Conservation (phyloP, 2,329 filamentous ascomycete genomes). For the Pyricularia grisea region DNA sequence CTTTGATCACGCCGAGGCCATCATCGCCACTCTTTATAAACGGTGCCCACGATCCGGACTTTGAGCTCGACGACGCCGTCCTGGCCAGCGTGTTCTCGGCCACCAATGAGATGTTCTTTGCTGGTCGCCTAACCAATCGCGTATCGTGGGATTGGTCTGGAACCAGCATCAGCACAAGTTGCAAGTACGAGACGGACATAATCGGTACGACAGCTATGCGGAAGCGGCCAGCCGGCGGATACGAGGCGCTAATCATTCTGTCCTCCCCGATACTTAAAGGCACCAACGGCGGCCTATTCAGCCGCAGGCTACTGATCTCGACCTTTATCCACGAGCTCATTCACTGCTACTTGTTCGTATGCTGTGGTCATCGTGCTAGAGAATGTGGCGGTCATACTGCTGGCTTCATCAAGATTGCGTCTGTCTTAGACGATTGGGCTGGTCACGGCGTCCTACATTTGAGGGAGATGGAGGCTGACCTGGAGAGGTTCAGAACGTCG, state of each 20-base stretch:
- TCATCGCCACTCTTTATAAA: not conserved
- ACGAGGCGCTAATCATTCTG: slow-evolving; percentile 53
- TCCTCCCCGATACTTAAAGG: slow-evolving; percentile 49
- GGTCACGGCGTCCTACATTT: slow-evolving; percentile 44
- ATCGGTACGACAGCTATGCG: slow-evolving; percentile 56
- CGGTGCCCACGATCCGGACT: slow-evolving; percentile 29
- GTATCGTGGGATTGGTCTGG: slow-evolving; percentile 53
- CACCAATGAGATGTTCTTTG: slow-evolving; percentile 55
- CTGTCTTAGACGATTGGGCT: slow-evolving; percentile 52
- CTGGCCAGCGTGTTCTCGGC: slow-evolving; percentile 50
- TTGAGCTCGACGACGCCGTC: slow-evolving; percentile 46
- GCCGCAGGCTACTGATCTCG: slow-evolving; percentile 50
- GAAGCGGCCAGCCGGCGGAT: slow-evolving; percentile 34
- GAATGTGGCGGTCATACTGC: slow-evolving; percentile 49
- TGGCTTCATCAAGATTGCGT: slow-evolving; percentile 49
- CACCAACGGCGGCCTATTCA: slow-evolving; percentile 33
- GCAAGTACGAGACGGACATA: slow-evolving; percentile 42
- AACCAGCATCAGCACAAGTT: slow-evolving; percentile 33
- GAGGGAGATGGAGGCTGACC: slow-evolving; percentile 51
- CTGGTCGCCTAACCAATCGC: slow-evolving; percentile 42
- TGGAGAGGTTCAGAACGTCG: slow-evolving; percentile 22
- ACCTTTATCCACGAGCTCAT: slow-evolving; percentile 60
- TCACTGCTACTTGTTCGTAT: slow-evolving; percentile 56
- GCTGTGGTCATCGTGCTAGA: slow-evolving; percentile 47
- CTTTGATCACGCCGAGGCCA: slow-evolving; percentile 41